Evolutionary conservation across 1,284 basidiomycete species (phyloP).

Genomic region (Austroboletus novae-zelandiae): DNA sequence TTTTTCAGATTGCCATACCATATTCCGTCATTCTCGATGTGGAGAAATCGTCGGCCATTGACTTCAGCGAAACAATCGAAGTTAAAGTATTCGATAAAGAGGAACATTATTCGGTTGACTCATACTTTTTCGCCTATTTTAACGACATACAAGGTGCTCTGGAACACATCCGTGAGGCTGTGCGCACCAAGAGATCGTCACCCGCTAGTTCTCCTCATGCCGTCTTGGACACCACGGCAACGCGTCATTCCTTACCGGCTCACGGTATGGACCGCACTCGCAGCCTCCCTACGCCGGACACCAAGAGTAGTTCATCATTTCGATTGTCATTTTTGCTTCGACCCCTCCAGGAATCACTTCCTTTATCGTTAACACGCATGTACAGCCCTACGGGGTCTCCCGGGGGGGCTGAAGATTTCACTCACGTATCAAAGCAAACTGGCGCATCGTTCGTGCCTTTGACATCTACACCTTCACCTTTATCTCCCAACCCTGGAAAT

Average conservation of each 20-base stretch:
- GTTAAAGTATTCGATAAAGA: constrained; percentile 86
- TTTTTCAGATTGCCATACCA: constrained; percentile 83
- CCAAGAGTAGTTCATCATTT: constrained; percentile 44
- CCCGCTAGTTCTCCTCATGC: constrained; percentile 41
- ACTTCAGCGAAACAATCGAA: constrained; percentile 93
- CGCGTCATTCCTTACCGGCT: constrained; percentile 34
- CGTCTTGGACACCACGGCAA: constrained; percentile 66
- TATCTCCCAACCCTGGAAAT: constrained; percentile 16
- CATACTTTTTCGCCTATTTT: constrained; percentile 94
- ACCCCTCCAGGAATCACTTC: constrained; percentile 57
- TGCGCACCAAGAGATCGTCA: constrained; percentile 53
- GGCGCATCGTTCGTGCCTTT: constrained; percentile 61
- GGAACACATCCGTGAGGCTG: constrained; percentile 73
- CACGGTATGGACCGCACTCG: constrained; percentile 39
- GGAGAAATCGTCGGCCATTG: constrained; percentile 83
- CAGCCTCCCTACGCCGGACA: constrained; percentile 33
- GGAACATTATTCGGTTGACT: constrained; percentile 77
- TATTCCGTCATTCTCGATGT: constrained; percentile 88
- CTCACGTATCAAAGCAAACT: constrained; percentile 58
- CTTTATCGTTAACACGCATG: constrained; percentile 34
- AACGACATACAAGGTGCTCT: constrained; percentile 73
- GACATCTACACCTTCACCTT: constrained; percentile 35
- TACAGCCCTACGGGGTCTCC: constrained; percentile 33
- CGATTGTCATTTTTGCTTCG: constrained; percentile 59
- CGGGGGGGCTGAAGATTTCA: constrained; percentile 59